These are phyloP conservation scores for Cupressus sempervirens DNA, from an alignment of 75 land plant species.

Conservation along the genomic window DNA sequence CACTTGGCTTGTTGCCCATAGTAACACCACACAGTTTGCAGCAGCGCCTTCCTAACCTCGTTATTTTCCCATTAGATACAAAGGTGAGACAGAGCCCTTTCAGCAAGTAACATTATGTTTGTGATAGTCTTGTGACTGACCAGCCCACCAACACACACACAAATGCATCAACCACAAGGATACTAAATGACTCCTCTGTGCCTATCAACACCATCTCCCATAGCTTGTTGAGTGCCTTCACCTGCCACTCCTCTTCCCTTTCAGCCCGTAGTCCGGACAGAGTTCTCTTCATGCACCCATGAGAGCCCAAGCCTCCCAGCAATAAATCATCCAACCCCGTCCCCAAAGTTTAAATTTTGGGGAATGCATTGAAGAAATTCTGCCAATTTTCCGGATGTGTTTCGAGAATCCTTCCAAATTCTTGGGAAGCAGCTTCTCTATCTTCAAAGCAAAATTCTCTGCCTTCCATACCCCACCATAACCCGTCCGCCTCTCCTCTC, in stretches of 20 bases:
- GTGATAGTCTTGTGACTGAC: slow-evolving; percentile 91
- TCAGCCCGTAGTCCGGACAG: slow-evolving; percentile 79
- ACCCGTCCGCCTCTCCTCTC: slow-evolving; percentile 65
- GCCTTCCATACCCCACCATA: slow-evolving; percentile 23
- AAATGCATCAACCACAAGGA: slow-evolving; percentile 90
- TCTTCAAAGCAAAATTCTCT: slow-evolving; percentile 52
- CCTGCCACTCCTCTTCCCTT: slow-evolving; percentile 90
- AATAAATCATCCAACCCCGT: slow-evolving; percentile 94
- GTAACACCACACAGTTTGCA: no score
- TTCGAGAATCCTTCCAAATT: slow-evolving; percentile 55
- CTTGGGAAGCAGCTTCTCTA: slow-evolving; percentile 52
- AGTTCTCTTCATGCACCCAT: slow-evolving; percentile 77
- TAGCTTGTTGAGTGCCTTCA: slow-evolving; percentile 89
- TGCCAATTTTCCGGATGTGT: slow-evolving; percentile 63
- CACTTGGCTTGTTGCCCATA: no score
- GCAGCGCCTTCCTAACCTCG: no score
- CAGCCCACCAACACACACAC: slow-evolving; percentile 88
- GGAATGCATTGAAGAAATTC: slow-evolving; percentile 69
- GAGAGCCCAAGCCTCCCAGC: slow-evolving; percentile 29
- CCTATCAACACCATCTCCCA: slow-evolving; percentile 94
- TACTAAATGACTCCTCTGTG: slow-evolving; percentile 87
- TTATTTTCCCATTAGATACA: no score
- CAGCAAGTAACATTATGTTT: slow-evolving; percentile 93
- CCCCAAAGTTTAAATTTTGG: no score
- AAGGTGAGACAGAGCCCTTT: slow-evolving; percentile 85